Base-by-base conservation (phyloP, 495 filamentous ascomycete genomes). In the Lepidopterella palustris region DNA sequence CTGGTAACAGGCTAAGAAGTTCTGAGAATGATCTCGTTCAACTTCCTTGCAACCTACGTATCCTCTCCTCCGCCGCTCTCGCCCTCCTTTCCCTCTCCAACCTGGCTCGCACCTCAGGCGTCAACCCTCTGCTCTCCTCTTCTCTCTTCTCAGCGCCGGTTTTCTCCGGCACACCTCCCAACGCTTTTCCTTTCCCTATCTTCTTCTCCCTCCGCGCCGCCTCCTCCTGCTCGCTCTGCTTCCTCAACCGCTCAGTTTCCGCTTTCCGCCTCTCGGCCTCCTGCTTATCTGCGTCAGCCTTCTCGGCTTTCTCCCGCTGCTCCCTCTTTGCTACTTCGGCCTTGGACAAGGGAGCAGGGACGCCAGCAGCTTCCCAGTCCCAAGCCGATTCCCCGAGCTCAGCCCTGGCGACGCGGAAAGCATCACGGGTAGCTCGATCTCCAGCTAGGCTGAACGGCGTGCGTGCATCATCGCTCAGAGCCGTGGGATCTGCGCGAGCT, bases 381-480 rank as follows among this genome's bases (percentile, higher is more conserved):
- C 88, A 96, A 4, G 69, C 71, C 0, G 65, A 63, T 67, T 93
- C 91, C 2, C 91, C 92, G 1, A 97, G 77, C 66, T 92, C 87
- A 47, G 80, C 77, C 8, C 93, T 85, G 0, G 91, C 90, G 23
- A 97, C 79, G 3, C 95, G 87, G 76, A 98, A 98, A 4, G 90
- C 89, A 66, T 97, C 92, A 0, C 93, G 82, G 0, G 91, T 96
- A 2, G 85, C 75, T 1, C 92, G 82, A 69, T 97, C 90, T 28
- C 95, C 90, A 9, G 89, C 82, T 4, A 97, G 80, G 40, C 95
- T 90, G 69, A 95, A 97, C 0, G 93, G 73, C 0, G 90, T 86
- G 66, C 84, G 87, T 20, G 85, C 87, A 32, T 82, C 80, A 9
- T 66, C 69, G 70, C 86, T 97, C 10, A 69, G 64, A 3, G 83